phyloP scores from a whole-genome alignment of 2,329 filamentous ascomycete species.

The Fonsecaea nubica region DNA sequence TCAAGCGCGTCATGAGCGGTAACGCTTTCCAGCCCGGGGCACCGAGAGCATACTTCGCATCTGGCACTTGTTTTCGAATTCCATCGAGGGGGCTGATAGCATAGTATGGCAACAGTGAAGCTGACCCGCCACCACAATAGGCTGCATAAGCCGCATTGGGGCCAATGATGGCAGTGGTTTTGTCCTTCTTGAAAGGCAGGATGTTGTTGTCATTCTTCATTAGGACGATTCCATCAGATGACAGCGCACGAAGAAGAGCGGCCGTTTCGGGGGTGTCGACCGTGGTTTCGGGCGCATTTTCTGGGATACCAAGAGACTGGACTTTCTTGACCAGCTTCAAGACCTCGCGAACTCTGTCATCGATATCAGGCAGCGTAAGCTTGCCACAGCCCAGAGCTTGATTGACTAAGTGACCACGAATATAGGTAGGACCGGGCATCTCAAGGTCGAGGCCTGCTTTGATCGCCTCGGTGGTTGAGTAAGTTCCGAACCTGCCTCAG shows the following conservation, averaged over 20 bases:
- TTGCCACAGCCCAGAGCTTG: constrained; percentile 63
- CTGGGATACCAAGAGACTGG: constrained; percentile 60
- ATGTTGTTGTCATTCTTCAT: constrained; percentile 72
- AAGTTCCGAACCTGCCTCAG: constrained; percentile 52
- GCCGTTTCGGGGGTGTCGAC: constrained; percentile 68
- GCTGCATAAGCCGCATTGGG: constrained; percentile 58
- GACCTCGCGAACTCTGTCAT: constrained; percentile 64
- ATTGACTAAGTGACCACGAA: constrained; percentile 49
- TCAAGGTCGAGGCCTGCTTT: constrained; percentile 56
- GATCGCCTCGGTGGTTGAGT: constrained; percentile 53
- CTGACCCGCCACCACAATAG: constrained; percentile 69
- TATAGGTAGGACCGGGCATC: constrained; percentile 56
- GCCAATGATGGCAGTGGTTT: constrained; percentile 60
- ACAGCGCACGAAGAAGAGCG: constrained; percentile 68
- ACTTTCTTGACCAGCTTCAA: constrained; percentile 67
- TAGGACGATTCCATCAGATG: constrained; percentile 73
- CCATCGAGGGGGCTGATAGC: constrained; percentile 54
- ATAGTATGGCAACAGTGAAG: constrained; percentile 58
- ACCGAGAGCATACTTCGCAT: constrained; percentile 63
- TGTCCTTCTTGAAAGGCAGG: constrained; percentile 62
- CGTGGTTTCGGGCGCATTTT: constrained; percentile 61
- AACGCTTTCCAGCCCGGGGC: constrained; percentile 70
- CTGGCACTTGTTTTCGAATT: constrained; percentile 47
- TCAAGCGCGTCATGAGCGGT: constrained; percentile 62
- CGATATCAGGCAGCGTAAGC: constrained; percentile 61